Percentiles rank a stretch among this genome's conserved stretches.
These are phyloP conservation scores for Trichoderma koningii DNA, from an alignment of 2,329 filamentous ascomycete genomes.

Conservation along the genomic window DNA sequence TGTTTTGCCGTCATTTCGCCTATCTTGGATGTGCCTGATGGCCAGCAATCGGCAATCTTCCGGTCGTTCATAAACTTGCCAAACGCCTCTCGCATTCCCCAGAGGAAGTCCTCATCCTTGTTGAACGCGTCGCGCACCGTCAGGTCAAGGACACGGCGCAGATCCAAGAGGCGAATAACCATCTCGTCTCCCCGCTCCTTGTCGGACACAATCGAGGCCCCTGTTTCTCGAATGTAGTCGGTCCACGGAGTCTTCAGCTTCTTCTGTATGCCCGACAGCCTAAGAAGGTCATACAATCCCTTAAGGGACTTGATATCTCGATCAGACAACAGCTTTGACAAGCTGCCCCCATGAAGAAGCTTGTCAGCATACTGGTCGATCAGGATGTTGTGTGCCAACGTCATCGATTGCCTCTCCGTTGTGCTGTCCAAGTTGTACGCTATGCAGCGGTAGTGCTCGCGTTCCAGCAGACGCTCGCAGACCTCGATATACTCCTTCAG, in stretches of 20 bases:
- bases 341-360: constrained; percentile 65
- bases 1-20: constrained; percentile 99
- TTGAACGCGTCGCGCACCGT: constrained; percentile 77
- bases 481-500: constrained; percentile 76
- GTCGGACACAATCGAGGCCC: constrained; percentile 77
- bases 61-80: constrained; percentile 90
- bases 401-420: constrained; percentile 76
- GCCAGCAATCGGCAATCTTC: constrained; percentile 70
- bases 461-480: constrained; percentile 67
- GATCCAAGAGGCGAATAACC: constrained; percentile 77
- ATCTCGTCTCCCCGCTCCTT: constrained; percentile 78
- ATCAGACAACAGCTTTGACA: constrained; percentile 72
- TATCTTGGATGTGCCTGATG: constrained; percentile 85
- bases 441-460: constrained; percentile 76
- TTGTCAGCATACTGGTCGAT: constrained; percentile 68
- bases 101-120: constrained; percentile 73
- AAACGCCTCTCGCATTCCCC: constrained; percentile 82
- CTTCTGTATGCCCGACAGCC: constrained; percentile 68
- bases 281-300: constrained; percentile 75
- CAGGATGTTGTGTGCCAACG: constrained; percentile 70
- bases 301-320: constrained; percentile 71
- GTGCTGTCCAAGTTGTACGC: constrained; percentile 78
- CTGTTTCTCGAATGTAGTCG: constrained; percentile 74
- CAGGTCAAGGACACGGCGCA: constrained; percentile 77
- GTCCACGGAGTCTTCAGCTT: constrained; percentile 73